phyloP scores from a whole-genome alignment of 495 filamentous ascomycete genomes.

The Penicillium cinerascens region DNA sequence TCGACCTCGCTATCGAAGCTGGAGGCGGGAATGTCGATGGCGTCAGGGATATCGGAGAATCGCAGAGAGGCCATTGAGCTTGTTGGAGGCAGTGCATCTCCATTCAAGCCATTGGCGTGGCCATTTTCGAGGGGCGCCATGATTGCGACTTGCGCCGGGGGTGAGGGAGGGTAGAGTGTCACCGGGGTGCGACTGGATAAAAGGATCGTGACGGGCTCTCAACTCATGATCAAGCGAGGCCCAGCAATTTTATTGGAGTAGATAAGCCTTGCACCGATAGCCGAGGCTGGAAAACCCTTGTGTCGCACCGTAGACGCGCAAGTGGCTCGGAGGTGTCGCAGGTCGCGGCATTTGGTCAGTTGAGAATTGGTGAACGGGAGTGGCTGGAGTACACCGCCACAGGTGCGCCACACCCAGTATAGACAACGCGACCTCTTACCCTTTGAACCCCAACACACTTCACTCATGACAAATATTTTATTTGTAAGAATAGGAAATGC shows the following conservation, averaged over 20 bases:
- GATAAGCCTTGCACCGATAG: conserved; percentile 2
- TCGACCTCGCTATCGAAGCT: conserved; percentile 83
- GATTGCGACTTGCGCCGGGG: conserved; percentile 11
- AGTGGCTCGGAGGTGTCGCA: conserved; percentile 16
- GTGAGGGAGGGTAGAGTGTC: neutral
- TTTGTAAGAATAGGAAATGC: neutral
- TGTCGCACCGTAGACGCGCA: conserved; percentile 15
- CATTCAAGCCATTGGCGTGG: conserved; percentile 49
- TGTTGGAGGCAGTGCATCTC: conserved; percentile 22
- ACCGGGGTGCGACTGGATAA: conserved; percentile 14
- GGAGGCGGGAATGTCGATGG: conserved; percentile 87
- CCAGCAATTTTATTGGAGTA: conserved; percentile 8
- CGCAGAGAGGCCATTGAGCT: conserved; percentile 42
- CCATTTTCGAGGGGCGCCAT: conserved; percentile 57
- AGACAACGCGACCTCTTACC: too few species aligned
- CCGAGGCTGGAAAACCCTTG: conserved; percentile 7
- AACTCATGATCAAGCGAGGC: conserved; percentile 36
- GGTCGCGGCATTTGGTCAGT: conserved; percentile 17
- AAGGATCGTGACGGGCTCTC: conserved; percentile 17
- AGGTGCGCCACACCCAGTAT: conserved; percentile 14
- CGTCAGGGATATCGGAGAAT: conserved; percentile 83
- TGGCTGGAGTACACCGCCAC: conserved; percentile 28
- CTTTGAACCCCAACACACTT: too few species aligned
- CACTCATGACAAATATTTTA: neutral
- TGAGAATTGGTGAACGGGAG: conserved; percentile 23